Evolutionary conservation across 176 grass and related monocot genomes (phyloP).

Genomic region (Juncus inflexus): DNA sequence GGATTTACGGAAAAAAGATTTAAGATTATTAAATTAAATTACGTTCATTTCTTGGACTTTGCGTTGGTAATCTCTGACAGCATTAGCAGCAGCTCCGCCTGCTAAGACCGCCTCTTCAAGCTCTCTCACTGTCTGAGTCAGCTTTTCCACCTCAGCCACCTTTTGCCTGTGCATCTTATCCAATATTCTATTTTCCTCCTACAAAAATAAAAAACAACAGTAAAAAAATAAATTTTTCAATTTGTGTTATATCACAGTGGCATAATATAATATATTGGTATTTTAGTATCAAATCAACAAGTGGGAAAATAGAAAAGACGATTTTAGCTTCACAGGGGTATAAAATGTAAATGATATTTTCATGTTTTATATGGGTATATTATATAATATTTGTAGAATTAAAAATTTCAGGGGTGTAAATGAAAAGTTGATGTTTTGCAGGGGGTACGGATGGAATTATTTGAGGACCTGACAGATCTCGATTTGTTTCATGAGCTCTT

Average conservation of each 20-base stretch:
- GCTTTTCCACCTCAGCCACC: slow-evolving; percentile 95
- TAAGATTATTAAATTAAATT: slow-evolving; percentile 22
- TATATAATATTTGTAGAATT: not conserved
- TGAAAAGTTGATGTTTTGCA: not conserved
- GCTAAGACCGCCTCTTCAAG: slow-evolving; percentile 95
- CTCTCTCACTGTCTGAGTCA: slow-evolving; percentile 82
- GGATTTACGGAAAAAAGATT: too few species aligned
- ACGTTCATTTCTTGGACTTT: slow-evolving; percentile 99
- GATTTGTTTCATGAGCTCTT: slow-evolving; percentile 91
- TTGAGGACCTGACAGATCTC: slow-evolving; percentile 83
- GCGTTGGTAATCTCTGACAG: slow-evolving; percentile 89
- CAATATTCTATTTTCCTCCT: slow-evolving; percentile 98
- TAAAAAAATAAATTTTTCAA: not conserved
- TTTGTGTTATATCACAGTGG: not conserved
- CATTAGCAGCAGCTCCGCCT: slow-evolving; percentile 93
- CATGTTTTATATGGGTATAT: too few species aligned
- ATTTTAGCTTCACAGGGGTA: not conserved
- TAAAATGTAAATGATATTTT: not conserved
- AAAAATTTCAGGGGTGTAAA: not conserved
- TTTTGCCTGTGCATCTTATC: slow-evolving; percentile 98
- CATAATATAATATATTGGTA: not conserved
- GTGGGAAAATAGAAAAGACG: not conserved
- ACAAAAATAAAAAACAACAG: slow-evolving; percentile 24
- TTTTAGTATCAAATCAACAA: not conserved
- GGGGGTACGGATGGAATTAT: too few species aligned